Base-by-base conservation (phyloP, 2,329 filamentous ascomycete species). In the Fusarium sacchari region DNA sequence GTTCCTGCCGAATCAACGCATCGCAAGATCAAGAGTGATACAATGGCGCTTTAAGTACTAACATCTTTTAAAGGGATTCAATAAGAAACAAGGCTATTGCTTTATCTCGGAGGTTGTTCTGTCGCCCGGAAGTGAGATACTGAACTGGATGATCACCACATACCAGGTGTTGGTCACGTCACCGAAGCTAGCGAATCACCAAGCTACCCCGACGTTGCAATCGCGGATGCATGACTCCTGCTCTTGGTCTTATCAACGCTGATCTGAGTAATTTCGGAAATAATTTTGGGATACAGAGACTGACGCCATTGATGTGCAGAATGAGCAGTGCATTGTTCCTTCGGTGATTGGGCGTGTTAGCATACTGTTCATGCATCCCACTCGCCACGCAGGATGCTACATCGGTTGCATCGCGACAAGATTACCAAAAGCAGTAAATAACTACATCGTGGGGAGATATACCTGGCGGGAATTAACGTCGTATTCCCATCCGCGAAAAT, bases 91-190 rank as follows among this genome's bases (percentile, higher is more conserved):
- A 15, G 13, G 0, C 7, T 28, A 15, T 4, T 0, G 1, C 0
- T 11, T 8, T n/a, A 12, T n/a, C 6, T 53, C 52, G 52, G 15
- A 8, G 13, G 3, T 32, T 42, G 1, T 56, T 43, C 3, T 56
- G 15, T 32, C 0, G 1, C 3, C 52, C 37, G 37, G 0, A 5
- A 3, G 0, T 22, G 2, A 22, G 18, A 22, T 30, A 9, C 22
- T 14, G 3, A 3, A 13, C 5, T 13, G 2, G 7, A 2, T 24
- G 12, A 73, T 67, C 71, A 73, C 71, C 67, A 47, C 62, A 74
- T 73, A 73, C 59, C 0, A 44, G 67, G 67, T 61, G n/a, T 20
- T 7, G 13, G 67, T 73, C 71, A 73, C 71, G 71, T 74, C 71
- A 73, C 24, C 59, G 28, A 3, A 3, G 6, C 20, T 26, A 20